phyloP scores from a whole-genome alignment of 129 eudicot genomes.

The Lonicera japonica region DNA sequence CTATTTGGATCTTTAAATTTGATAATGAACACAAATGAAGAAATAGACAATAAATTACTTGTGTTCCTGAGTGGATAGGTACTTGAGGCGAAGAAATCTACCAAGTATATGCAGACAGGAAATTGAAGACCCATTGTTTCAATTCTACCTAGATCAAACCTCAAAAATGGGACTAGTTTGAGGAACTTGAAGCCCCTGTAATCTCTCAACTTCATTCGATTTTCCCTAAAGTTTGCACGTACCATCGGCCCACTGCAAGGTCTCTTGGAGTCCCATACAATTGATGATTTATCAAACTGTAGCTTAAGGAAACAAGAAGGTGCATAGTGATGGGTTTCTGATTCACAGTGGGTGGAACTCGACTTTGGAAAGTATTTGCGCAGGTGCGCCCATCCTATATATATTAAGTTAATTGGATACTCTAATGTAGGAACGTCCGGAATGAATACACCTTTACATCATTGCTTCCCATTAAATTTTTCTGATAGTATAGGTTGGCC shows the following conservation, averaged over 20 bases:
- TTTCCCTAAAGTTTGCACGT: slow-evolving; percentile 8
- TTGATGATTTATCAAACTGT: slow-evolving; percentile 3
- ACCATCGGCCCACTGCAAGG: too few species aligned
- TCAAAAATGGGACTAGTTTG: slow-evolving; percentile 7
- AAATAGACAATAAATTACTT: neutral
- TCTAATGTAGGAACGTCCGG: too few species aligned
- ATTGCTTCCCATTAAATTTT: too few species aligned
- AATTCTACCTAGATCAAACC: neutral
- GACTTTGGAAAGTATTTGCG: too few species aligned
- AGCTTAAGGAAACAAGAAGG: slow-evolving; percentile 22
- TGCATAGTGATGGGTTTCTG: too few species aligned
- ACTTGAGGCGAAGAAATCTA: slow-evolving; percentile 13
- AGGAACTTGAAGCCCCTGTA: slow-evolving; percentile 13
- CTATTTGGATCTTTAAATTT: too few species aligned
- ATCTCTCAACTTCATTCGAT: slow-evolving; percentile 1
- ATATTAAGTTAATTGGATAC: too few species aligned
- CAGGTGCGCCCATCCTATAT: too few species aligned
- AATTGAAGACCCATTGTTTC: neutral
- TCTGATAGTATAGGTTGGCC: too few species aligned
- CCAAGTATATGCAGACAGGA: slow-evolving; percentile 9
- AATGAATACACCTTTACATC: too few species aligned
- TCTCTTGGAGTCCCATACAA: too few species aligned
- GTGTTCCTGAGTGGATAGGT: slow-evolving; percentile 9
- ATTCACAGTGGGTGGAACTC: too few species aligned
- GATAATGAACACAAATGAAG: neutral